Evolutionary conservation across 2,329 filamentous ascomycete genomes (phyloP).

Genomic region (Phialophora verrucosa): DNA sequence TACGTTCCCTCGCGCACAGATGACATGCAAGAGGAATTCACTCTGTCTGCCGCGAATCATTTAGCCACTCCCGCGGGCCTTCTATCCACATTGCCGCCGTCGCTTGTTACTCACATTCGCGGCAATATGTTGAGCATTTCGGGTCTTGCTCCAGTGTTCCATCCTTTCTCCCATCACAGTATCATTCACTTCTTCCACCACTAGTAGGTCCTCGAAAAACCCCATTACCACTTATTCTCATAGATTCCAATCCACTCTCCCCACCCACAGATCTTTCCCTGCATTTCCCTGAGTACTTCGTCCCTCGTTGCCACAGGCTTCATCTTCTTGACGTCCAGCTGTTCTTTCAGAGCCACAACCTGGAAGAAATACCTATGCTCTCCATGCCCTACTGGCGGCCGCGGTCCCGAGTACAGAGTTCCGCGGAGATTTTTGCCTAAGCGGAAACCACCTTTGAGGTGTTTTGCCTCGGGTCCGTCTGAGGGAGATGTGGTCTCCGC

Average conservation of each 20-base stretch:
- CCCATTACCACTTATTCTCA: constrained; percentile 49
- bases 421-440: constrained; percentile 53
- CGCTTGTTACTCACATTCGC: neutral
- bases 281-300: constrained; percentile 52
- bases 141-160: neutral
- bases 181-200: neutral
- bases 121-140: constrained; percentile 1
- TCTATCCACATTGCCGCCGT: neutral
- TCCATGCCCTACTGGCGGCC: constrained; percentile 58
- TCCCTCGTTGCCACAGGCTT: constrained; percentile 50
- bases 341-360: constrained; percentile 55
- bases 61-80: neutral
- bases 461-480: neutral
- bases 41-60: neutral
- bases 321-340: constrained; percentile 49
- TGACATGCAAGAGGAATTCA: neutral
- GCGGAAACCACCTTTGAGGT: constrained; percentile 52
- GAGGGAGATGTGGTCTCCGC: neutral
- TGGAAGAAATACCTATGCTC: constrained; percentile 61
- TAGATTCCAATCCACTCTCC: constrained; percentile 56
- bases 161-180: neutral
- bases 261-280: constrained; percentile 58
- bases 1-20: neutral
- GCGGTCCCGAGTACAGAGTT: constrained; percentile 54
- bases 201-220: neutral